Percentiles rank a stretch among this genome's conserved stretches.
phyloP scores from a whole-genome alignment of 257 asterid species.

The Solanum lycopersicoides region DNA sequence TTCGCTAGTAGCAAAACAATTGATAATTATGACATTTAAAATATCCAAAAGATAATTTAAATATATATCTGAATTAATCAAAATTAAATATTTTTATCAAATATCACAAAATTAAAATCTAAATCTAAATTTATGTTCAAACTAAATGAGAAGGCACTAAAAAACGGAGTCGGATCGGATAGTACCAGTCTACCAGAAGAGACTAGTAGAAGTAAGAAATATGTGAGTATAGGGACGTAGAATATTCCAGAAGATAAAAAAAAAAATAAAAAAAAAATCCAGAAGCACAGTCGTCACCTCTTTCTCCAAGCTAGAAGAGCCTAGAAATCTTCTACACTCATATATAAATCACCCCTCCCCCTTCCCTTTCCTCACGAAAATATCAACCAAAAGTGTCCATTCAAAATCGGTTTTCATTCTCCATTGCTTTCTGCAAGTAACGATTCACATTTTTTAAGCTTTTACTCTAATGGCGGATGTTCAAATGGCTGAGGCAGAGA shows the following conservation, averaged over 20 bases:
- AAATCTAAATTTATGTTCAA: no score
- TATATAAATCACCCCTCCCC: conserved; percentile 4
- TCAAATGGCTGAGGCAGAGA: conserved; percentile 36
- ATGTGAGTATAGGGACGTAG: conserved; percentile 18
- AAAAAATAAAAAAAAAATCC: not conserved
- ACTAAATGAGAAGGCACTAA: not conserved
- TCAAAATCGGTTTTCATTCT: not conserved
- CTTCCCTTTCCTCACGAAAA: not conserved
- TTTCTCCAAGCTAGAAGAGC: conserved; percentile 22
- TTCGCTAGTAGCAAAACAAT: not conserved
- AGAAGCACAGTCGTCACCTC: not conserved
- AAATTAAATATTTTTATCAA: not conserved
- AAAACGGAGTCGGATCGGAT: not conserved
- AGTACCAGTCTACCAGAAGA: not conserved
- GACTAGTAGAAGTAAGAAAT: not conserved
- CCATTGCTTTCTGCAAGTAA: not conserved
- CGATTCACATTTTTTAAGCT: not conserved
- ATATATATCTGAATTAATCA: no score
- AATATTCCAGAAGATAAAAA: conserved; percentile 17
- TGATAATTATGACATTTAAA: no score
- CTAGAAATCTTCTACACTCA: conserved; percentile 23
- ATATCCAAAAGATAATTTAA: no score
- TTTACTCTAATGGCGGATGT: conserved; percentile 38
- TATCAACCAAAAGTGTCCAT: not conserved
- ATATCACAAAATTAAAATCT: not conserved